These are phyloP conservation scores for Debaryomyces subglobosus DNA, from an alignment of 1,139 yeast genomes.

Conservation along the genomic window DNA sequence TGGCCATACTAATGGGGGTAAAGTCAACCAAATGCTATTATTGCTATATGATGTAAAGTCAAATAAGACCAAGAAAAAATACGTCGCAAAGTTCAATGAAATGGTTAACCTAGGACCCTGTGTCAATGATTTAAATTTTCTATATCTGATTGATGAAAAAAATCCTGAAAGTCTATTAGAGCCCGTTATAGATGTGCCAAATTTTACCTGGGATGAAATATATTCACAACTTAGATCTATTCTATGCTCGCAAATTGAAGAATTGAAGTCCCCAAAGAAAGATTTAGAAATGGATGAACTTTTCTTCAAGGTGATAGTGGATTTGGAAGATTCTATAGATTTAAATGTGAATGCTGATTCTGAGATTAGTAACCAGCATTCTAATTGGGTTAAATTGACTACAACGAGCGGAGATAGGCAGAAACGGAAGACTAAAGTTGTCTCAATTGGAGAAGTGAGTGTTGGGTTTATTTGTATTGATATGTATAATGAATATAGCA, in stretches of 20 bases:
- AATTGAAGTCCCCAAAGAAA: slow-evolving; percentile 18
- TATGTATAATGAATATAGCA: slow-evolving; percentile 32
- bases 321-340: slow-evolving; percentile 28
- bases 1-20: slow-evolving; percentile 16
- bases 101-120: slow-evolving; percentile 17
- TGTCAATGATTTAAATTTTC: slow-evolving; percentile 8
- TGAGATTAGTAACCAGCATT: background rate
- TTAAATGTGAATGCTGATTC: slow-evolving; percentile 12
- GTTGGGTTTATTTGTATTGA: slow-evolving; percentile 38
- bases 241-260: slow-evolving; percentile 35
- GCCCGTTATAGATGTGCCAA: slow-evolving; percentile 27
- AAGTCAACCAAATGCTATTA: slow-evolving; percentile 26
- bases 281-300: slow-evolving; percentile 17
- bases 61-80: slow-evolving; percentile 24
- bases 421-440: slow-evolving; percentile 15
- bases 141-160: slow-evolving; percentile 3
- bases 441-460: slow-evolving; percentile 39
- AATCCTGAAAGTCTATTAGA: background rate
- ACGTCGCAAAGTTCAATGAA: slow-evolving; percentile 34
- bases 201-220: slow-evolving; percentile 37
- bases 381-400: slow-evolving; percentile 29
- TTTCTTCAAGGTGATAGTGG: slow-evolving; percentile 36
- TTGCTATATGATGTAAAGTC: slow-evolving; percentile 27
- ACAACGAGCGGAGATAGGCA: slow-evolving; percentile 4
- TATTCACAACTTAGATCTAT: slow-evolving; percentile 35